Evolutionary conservation across 805 yeast species (phyloP).

Genomic region (Lachancea quebecensis): DNA sequence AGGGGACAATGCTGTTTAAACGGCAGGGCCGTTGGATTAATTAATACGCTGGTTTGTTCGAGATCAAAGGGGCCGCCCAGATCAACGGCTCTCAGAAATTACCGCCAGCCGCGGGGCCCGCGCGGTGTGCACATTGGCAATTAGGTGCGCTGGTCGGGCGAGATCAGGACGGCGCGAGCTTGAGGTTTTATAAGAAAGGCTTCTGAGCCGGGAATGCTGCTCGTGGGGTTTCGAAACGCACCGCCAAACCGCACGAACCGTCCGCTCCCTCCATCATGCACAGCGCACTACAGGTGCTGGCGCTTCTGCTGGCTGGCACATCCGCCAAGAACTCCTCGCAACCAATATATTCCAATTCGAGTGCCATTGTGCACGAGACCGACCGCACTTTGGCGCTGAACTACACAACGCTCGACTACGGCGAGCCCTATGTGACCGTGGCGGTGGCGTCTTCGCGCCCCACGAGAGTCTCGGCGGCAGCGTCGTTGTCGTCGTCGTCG

Average conservation of each 20-base stretch:
- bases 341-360: background rate
- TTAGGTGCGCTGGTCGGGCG: too few relatives aligned
- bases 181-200: too few relatives aligned
- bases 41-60: too few relatives aligned
- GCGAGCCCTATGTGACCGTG: constrained; percentile 8
- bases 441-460: constrained; percentile 5
- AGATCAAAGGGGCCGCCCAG: too few relatives aligned
- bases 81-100: too few relatives aligned
- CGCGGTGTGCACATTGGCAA: too few relatives aligned
- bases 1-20: too few relatives aligned
- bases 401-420: constrained; percentile 6
- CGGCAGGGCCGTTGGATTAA: too few relatives aligned
- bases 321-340: background rate
- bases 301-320: background rate
- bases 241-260: background rate
- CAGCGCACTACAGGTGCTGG: background rate
- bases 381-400: background rate
- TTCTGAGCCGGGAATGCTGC: too few relatives aligned
- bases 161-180: too few relatives aligned
- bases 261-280: background rate
- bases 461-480: constrained; percentile 10
- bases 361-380: constrained; percentile 1
- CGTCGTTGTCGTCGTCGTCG: too few relatives aligned
- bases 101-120: too few relatives aligned
- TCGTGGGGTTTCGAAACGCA: background rate